Evolutionary conservation across 768 basidiomycete species (phyloP), one percentile per base, ranked within the genome.

Genomic region (Mycena amicta): DNA sequence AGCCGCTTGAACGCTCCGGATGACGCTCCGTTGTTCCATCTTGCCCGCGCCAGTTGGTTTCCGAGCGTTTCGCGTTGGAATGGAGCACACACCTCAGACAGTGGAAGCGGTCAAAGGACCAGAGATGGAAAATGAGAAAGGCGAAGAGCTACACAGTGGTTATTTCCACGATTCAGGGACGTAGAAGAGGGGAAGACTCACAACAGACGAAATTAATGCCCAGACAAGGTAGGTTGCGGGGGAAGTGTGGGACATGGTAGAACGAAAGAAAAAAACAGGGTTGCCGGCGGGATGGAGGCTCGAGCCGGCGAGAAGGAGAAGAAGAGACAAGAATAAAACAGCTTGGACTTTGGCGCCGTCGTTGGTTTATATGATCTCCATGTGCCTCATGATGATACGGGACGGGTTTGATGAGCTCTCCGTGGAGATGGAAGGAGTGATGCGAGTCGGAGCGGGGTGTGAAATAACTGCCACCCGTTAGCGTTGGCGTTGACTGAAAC

Each of bases 1-100:
- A 93, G 67, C 26, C 92, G 84, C 71, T 91, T 93, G 75, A 93
- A 93, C 3, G 88, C 81, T n/a, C 89, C 89, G 16, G 85, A 80
- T 57, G 83, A 71, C 2, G 81, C 88, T 27, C n/a, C n/a, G n/a
- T 80, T 82, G 65, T 86, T 83, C 88, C 89, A 91, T 68, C 89
- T 90, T 58, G n/a, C 25, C 47, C 53, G 31, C n/a, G 25, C 22
- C 27, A n/a, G 28, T 59, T 16, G 57, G 33, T 25, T 30, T 8
- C 18, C 28, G 40, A 30, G 13, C 51, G 52, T 25, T 49, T 27
- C 28, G 18, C 5, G 43, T 15, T 43, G 23, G 26, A 39, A 25
- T 5, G 41, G 47, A 33, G 22, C 2, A 67, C 81, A 62, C 58
- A 89, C 88, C 67, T 85, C 53, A 92, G 68, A 68, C 89, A 92